phyloP scores from a whole-genome alignment of 345 rosid genomes.

The Iberis pinnata region DNA sequence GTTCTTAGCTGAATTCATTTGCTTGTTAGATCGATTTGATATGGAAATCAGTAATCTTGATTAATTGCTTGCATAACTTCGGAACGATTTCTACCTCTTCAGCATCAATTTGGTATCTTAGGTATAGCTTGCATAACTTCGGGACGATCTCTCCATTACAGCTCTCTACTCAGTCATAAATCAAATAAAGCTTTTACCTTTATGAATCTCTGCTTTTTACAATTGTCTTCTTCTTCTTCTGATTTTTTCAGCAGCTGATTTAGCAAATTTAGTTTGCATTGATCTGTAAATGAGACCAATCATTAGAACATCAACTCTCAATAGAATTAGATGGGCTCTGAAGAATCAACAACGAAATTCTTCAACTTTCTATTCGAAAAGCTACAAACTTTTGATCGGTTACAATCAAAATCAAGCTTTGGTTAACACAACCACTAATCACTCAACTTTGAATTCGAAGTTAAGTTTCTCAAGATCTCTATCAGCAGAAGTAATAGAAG shows the following conservation, averaged over 20 bases:
- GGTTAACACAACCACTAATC: conserved; percentile 12
- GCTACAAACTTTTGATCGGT: conserved; percentile 24
- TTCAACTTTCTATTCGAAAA: conserved; percentile 26
- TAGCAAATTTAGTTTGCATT: no score
- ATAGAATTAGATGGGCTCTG: conserved; percentile 37
- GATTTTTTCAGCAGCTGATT: no score
- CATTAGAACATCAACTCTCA: conserved; percentile 31
- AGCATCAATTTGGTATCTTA: neutral
- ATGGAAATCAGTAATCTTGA: neutral
- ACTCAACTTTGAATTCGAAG: conserved; percentile 20
- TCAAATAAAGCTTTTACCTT: no score
- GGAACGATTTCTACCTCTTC: no score
- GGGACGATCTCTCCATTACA: no score
- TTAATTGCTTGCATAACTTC: neutral
- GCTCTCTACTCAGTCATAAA: no score
- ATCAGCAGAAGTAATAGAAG: conserved; percentile 38
- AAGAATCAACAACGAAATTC: conserved; percentile 24
- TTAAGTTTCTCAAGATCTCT: conserved; percentile 36
- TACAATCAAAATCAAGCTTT: conserved; percentile 16
- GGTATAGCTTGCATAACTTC: no score
- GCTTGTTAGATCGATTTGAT: neutral
- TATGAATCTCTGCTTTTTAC: no score
- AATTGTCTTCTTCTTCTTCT: no score
- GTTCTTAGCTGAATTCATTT: neutral
- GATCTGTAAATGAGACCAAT: no score